Evolutionary conservation across 768 basidiomycete genomes (phyloP), one percentile per base, ranked within the genome.

Genomic region (Paxillus ammoniavirescens): DNA sequence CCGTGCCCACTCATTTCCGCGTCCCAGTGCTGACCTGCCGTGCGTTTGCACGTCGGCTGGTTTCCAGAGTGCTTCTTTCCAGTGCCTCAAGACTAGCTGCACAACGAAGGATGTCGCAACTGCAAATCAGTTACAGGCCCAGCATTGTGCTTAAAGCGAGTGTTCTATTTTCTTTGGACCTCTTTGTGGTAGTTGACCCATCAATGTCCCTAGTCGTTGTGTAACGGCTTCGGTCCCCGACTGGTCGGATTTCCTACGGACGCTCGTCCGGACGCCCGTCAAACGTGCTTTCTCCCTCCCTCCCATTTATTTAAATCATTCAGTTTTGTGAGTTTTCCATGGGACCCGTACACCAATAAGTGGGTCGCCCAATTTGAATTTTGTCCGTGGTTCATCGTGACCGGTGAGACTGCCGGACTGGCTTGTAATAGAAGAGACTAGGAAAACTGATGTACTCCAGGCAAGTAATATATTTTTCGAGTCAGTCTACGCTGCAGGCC

Each of bases 11-110:
- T 26, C 46, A 15, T 12, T 8, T 3, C 4, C 31, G 58, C 8
- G 47, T 10, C 10, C 14, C 42, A 80, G 79, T 60, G 61, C 74
- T 13, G 61, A 80, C 60, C 0, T 74, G n/a, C 0, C 51, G 0
- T 80, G 79, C 49, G 57, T 76, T 18, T 80, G 79, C 65, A 60
- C 68, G 3, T 74, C 67, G 46, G 8, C 48, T 1, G 42, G 52
- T 2, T 80, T 76, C 75, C 76, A 78, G 52, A 0, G 2, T 4
- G 63, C 64, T 1, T 73, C 72, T 2, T 5, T 2, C 1, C 1
- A 26, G 5, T 80, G 79, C 58, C 64, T 80, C 18, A 1, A 28
- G 21, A 18, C 55, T 1, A 69, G 59, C 38, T 81, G 79, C 54
- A 61, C 72, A 0, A 0, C 64, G 0, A 43, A 49, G 0, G 79